These are phyloP conservation scores for Melaleuca quinquenervia DNA, from an alignment of 345 rosid genomes.

Conservation along the genomic window DNA sequence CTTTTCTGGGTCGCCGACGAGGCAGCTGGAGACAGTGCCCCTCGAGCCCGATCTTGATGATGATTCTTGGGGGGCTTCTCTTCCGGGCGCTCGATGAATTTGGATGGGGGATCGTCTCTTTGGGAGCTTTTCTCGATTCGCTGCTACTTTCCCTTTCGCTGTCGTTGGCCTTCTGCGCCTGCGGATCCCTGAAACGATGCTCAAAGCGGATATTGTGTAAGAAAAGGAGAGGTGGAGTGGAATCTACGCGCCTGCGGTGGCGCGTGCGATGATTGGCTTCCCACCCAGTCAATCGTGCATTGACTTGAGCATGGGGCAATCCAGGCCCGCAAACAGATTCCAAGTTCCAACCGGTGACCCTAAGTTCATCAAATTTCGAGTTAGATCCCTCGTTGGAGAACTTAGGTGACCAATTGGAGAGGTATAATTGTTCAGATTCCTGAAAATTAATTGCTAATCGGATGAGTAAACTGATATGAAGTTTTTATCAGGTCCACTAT, in stretches of 20 bases:
- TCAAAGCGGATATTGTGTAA: background rate
- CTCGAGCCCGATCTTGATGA: background rate
- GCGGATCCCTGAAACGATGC: background rate
- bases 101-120: background rate
- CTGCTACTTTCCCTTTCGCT: background rate
- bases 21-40: background rate
- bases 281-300: background rate
- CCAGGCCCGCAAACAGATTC: background rate
- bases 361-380: background rate
- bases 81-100: background rate
- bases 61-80: background rate
- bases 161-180: background rate
- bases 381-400: background rate
- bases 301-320: background rate
- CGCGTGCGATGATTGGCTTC: background rate
- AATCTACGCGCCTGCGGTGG: background rate
- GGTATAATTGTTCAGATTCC: background rate
- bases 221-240: background rate
- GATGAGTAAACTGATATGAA: background rate
- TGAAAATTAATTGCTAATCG: background rate
- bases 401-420: background rate
- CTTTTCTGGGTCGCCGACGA: background rate
- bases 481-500: background rate
- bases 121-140: background rate
- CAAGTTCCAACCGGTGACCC: background rate